Conservation (phyloP, 2,329 filamentous ascomycete species). For the Fusarium guadeloupense region DNA sequence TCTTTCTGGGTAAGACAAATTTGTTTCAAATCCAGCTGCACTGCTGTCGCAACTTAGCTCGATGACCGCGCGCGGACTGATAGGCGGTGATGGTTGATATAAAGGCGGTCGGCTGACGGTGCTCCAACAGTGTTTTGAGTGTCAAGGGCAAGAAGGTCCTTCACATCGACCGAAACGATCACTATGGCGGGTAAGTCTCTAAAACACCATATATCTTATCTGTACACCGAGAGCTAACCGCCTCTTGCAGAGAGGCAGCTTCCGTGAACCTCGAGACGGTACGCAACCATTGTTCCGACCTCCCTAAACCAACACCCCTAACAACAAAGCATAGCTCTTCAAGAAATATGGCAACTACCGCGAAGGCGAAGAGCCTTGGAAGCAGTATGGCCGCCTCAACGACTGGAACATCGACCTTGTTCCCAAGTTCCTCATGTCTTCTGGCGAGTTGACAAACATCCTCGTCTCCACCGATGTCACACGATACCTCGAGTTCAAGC, state of each 20-base stretch:
- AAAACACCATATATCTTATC: background rate
- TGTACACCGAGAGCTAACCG: conserved; percentile 38
- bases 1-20: conserved; percentile 81
- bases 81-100: conserved; percentile 29
- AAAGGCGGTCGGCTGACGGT: conserved; percentile 39
- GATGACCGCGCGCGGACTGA: conserved; percentile 15
- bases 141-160: conserved; percentile 99
- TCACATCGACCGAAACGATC: conserved; percentile 97
- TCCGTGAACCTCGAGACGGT: conserved; percentile 97
- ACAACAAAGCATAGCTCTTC: conserved; percentile 73
- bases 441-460: conserved; percentile 98
- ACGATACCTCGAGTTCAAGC: conserved; percentile 90
- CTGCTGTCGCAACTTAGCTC: conserved; percentile 6
- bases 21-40: background rate
- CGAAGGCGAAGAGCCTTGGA: conserved; percentile 89
- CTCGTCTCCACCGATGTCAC: conserved; percentile 95
- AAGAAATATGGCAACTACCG: conserved; percentile 91
- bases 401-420: conserved; percentile 99
- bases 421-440: conserved; percentile 98
- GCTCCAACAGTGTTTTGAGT: conserved; percentile 75
- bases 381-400: conserved; percentile 94
- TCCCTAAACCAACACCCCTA: conserved; percentile 34
- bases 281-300: conserved; percentile 47
- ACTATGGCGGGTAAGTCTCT: conserved; percentile 90
- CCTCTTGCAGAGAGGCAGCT: conserved; percentile 76